Evolutionary conservation across 441 rosid species (phyloP).

Genomic region (Melastoma candidum): DNA sequence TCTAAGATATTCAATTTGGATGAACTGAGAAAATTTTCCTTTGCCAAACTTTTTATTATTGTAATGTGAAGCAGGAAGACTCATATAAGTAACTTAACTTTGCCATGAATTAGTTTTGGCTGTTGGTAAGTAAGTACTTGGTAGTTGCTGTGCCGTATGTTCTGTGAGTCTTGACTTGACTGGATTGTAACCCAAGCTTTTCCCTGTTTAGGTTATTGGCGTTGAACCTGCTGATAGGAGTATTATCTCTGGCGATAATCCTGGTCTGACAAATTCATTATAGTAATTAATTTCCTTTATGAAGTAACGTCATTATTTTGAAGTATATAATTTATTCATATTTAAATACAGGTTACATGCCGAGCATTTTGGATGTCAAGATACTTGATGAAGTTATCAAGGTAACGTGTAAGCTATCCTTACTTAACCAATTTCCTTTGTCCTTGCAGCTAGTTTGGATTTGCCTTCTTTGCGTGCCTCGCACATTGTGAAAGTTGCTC

Average conservation of each 20-base stretch:
- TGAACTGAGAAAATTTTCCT: too few relatives aligned
- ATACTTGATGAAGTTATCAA: slow-evolving; percentile 83
- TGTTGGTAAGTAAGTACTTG: too few relatives aligned
- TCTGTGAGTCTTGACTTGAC: too few relatives aligned
- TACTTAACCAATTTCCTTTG: neutral
- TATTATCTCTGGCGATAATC: slow-evolving; percentile 71
- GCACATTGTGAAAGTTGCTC: too few relatives aligned
- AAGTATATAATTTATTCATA: slow-evolving; percentile 12
- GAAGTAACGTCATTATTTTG: slow-evolving; percentile 7
- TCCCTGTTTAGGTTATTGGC: slow-evolving; percentile 55
- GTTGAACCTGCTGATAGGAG: slow-evolving; percentile 95
- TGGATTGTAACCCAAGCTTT: neutral
- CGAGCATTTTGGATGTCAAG: slow-evolving; percentile 68
- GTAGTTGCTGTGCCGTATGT: too few relatives aligned
- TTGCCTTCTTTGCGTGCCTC: too few relatives aligned
- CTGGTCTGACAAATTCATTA: slow-evolving; percentile 32
- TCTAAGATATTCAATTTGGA: too few relatives aligned
- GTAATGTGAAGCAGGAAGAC: too few relatives aligned
- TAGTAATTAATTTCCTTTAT: slow-evolving; percentile 6
- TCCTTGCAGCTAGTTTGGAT: too few relatives aligned
- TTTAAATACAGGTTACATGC: slow-evolving; percentile 52
- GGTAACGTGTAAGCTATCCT: slow-evolving; percentile 26
- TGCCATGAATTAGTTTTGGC: too few relatives aligned
- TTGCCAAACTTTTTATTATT: too few relatives aligned
- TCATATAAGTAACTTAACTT: too few relatives aligned